Evolutionary conservation across 2,329 filamentous ascomycete species (phyloP).

Genomic region (Aspergillus sp.): DNA sequence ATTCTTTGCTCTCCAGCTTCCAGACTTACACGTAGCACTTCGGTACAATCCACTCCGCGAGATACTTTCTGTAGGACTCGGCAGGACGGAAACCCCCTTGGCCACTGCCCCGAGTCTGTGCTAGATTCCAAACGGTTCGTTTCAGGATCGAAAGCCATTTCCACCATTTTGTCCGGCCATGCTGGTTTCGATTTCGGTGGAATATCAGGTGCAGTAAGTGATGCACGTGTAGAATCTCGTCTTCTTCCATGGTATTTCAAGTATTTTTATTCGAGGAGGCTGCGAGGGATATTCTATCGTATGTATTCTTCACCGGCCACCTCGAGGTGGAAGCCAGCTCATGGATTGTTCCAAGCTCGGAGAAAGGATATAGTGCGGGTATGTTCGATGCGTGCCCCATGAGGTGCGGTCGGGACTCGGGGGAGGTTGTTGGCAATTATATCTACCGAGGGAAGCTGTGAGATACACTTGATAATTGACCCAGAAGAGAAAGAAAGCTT

Average conservation of each 20-base stretch:
- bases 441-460: not conserved
- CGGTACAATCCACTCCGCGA: constrained; percentile 43
- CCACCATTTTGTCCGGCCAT: constrained; percentile 82
- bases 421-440: not conserved
- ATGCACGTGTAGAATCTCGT: constrained; percentile 35
- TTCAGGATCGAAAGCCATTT: constrained; percentile 72
- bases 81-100: constrained; percentile 6
- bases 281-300: too few species aligned
- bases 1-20: not conserved
- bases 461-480: not conserved
- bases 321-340: not conserved
- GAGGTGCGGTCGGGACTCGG: not conserved
- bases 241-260: constrained; percentile 31
- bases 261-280: not conserved
- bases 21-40: constrained; percentile 47
- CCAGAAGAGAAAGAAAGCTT: not conserved
- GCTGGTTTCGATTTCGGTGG: constrained; percentile 90
- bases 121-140: constrained; percentile 64
- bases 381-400: not conserved
- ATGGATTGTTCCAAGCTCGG: not conserved
- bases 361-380: not conserved
- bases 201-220: constrained; percentile 69
- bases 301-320: too few species aligned
- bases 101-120: constrained; percentile 43
- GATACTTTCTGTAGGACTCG: constrained; percentile 37